Conservation (phyloP, 495 filamentous ascomycete genomes). For the Podospora tetraspora region DNA sequence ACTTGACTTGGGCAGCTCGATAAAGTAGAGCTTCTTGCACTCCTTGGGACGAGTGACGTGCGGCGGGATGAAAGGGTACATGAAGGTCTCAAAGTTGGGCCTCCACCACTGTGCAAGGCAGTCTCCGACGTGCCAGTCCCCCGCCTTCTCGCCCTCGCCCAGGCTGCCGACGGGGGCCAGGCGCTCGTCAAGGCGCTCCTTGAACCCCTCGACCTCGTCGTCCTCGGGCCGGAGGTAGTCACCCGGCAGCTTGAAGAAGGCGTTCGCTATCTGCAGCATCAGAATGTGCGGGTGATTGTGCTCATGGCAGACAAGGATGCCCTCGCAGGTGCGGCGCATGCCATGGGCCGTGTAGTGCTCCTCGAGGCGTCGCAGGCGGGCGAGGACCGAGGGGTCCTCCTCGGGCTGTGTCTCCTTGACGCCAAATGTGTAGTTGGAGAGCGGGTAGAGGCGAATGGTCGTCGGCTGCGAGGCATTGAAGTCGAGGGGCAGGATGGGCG, state of each 20-base stretch:
- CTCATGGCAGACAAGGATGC: slow-evolving; percentile 94
- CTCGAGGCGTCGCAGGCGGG: slow-evolving; percentile 84
- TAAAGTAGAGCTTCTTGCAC: slow-evolving; percentile 98
- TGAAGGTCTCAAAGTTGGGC: slow-evolving; percentile 98
- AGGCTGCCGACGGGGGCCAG: slow-evolving; percentile 85
- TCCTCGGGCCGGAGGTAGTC: slow-evolving; percentile 90
- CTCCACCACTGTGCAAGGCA: slow-evolving; percentile 98
- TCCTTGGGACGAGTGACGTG: slow-evolving; percentile 96
- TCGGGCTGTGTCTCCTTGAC: slow-evolving; percentile 97
- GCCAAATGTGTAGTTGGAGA: slow-evolving; percentile 98
- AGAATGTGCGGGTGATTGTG: slow-evolving; percentile 97
- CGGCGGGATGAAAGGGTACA: slow-evolving; percentile 96
- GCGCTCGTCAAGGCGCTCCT: slow-evolving; percentile 82
- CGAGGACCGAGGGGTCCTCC: slow-evolving; percentile 91
- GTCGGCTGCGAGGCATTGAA: slow-evolving; percentile 88
- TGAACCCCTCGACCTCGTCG: slow-evolving; percentile 90
- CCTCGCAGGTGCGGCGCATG: slow-evolving; percentile 96
- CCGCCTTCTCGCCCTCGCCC: slow-evolving; percentile 79
- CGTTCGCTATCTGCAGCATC: slow-evolving; percentile 98
- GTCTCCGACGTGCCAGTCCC: slow-evolving; percentile 90
- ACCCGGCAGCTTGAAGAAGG: slow-evolving; percentile 97
- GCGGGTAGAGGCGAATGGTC: slow-evolving; percentile 87
- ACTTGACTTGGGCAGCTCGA: slow-evolving; percentile 89
- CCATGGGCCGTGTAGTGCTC: slow-evolving; percentile 89
- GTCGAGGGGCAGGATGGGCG: slow-evolving; percentile 70